Percentiles rank a stretch among this genome's conserved stretches.
These are phyloP conservation scores for Boletus rufocinnamomeus DNA, from an alignment of 768 basidiomycete genomes.

Conservation along the genomic window DNA sequence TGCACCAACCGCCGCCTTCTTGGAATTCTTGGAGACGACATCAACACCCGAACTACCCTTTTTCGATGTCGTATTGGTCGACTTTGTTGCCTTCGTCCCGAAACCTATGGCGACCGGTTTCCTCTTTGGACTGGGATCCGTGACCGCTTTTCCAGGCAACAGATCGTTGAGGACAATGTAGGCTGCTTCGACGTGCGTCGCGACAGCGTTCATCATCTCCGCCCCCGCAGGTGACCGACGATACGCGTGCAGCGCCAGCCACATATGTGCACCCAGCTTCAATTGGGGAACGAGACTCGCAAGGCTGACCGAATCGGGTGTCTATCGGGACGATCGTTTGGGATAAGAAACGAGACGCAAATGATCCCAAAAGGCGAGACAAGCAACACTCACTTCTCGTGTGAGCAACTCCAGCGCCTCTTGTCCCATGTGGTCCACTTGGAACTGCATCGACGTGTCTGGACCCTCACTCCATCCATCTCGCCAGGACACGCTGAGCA, in stretches of 20 bases:
- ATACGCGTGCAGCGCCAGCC: slow-evolving; percentile 73
- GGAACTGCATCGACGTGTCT: slow-evolving; percentile 22
- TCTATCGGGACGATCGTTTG: slow-evolving; percentile 22
- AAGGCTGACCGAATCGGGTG: slow-evolving; percentile 33
- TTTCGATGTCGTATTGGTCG: slow-evolving; percentile 24
- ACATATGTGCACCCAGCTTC: slow-evolving; percentile 58
- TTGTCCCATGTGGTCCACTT: slow-evolving; percentile 39
- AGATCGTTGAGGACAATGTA: slow-evolving; percentile 48
- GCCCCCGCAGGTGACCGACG: slow-evolving; percentile 42
- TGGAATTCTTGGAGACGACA: slow-evolving; percentile 5
- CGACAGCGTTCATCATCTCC: slow-evolving; percentile 47
- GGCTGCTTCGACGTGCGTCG: slow-evolving; percentile 55
- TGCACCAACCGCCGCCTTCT: slow-evolving; percentile 29
- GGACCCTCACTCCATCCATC: slow-evolving; percentile 25
- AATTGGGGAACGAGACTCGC: slow-evolving; percentile 45
- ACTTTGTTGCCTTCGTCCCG: slow-evolving; percentile 15
- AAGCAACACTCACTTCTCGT: slow-evolving; percentile 40
- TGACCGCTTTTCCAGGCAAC: slow-evolving; percentile 28
- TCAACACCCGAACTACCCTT: slow-evolving; percentile 38
- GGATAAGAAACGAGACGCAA: background rate
- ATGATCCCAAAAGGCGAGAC: background rate
- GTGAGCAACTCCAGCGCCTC: slow-evolving; percentile 46
- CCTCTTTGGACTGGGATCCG: slow-evolving; percentile 13
- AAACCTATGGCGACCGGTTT: slow-evolving; percentile 27
- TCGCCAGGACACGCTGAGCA: slow-evolving; percentile 49